Conservation (phyloP, 306 rosid genomes). For the Malus sylvestris region DNA sequence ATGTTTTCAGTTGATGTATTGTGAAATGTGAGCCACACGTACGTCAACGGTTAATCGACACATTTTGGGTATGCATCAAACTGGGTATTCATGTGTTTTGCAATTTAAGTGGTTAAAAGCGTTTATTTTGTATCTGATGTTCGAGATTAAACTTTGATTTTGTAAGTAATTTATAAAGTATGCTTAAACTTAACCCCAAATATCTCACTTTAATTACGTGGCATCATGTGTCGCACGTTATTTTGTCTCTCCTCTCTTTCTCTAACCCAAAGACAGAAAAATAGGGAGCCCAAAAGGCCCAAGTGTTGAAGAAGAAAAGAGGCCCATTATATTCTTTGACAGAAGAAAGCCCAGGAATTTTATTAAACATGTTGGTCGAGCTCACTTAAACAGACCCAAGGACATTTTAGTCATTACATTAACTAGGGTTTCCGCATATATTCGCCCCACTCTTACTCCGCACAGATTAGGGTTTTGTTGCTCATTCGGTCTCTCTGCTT, state of each 20-base stretch:
- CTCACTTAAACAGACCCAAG: neutral
- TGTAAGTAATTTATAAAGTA: too few relatives aligned
- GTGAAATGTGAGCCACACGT: too few relatives aligned
- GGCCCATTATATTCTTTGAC: too few relatives aligned
- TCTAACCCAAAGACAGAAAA: neutral
- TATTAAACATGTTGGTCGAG: neutral
- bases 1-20: too few relatives aligned
- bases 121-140: too few relatives aligned
- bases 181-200: neutral
- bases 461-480: constrained; percentile 20
- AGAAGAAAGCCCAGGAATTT: neutral
- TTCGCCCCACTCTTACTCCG: neutral
- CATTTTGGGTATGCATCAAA: too few relatives aligned
- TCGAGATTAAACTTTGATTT: too few relatives aligned
- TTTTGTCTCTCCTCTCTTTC: neutral
- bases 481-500: neutral
- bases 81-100: too few relatives aligned
- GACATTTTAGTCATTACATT: constrained; percentile 6
- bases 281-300: neutral
- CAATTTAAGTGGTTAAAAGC: too few relatives aligned
- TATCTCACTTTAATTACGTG: neutral
- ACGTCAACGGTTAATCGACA: too few relatives aligned
- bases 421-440: constrained; percentile 19
- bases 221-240: neutral
- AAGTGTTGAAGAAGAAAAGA: neutral